phyloP scores from a whole-genome alignment of 2,329 filamentous ascomycete species.

The Allantophomopsis lycopodina region DNA sequence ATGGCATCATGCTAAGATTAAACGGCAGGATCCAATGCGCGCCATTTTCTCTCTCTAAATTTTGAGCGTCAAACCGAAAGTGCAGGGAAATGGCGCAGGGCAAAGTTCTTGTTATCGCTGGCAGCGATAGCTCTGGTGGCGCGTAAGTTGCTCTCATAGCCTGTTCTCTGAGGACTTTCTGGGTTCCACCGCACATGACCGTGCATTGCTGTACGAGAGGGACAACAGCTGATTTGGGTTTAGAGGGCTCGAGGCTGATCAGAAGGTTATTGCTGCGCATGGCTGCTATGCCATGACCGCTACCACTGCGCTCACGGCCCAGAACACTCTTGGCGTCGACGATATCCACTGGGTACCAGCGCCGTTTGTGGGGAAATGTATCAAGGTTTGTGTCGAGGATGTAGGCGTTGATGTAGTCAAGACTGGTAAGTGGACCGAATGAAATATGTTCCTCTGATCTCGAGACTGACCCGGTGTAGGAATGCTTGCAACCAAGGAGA shows the following conservation, averaged over 20 bases:
- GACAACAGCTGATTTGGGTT: background rate
- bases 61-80: too few species aligned
- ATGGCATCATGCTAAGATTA: too few species aligned
- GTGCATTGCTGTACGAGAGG: background rate
- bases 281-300: constrained; percentile 93
- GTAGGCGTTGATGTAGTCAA: constrained; percentile 85
- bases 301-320: constrained; percentile 88
- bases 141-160: constrained; percentile 37
- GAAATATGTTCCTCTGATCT: background rate
- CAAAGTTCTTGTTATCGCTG: constrained; percentile 55
- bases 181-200: too few species aligned
- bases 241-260: constrained; percentile 88
- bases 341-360: constrained; percentile 71
- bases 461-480: constrained; percentile 31
- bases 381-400: constrained; percentile 73
- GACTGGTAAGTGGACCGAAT: constrained; percentile 46
- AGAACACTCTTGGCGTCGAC: constrained; percentile 77
- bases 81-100: constrained; percentile 15
- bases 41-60: too few species aligned
- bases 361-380: constrained; percentile 70
- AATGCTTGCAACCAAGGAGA: constrained; percentile 67
- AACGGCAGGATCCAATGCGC: too few species aligned
- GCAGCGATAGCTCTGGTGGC: constrained; percentile 63
- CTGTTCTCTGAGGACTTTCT: too few species aligned
- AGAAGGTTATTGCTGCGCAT: constrained; percentile 87